These are phyloP conservation scores for Alisma plantagoaquatica DNA, from an alignment of 106 monocot genomes.

Conservation along the genomic window DNA sequence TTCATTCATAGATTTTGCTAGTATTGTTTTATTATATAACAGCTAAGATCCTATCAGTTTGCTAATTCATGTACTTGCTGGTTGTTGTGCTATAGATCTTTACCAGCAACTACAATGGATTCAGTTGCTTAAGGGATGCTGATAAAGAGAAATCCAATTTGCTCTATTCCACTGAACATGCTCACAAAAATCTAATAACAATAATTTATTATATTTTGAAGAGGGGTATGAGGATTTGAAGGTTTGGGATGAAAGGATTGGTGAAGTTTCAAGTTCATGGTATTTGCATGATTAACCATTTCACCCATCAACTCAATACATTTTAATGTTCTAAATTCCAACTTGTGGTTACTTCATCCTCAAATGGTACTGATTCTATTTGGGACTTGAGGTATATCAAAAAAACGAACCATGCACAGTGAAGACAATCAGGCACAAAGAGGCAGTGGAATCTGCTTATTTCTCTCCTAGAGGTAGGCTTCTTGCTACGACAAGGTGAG, in stretches of 20 bases:
- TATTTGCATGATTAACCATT: constrained; percentile 50
- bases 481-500: constrained; percentile 67
- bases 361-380: constrained; percentile 58
- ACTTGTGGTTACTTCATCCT: constrained; percentile 75
- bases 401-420: constrained; percentile 21
- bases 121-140: constrained; percentile 65
- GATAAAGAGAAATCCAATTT: constrained; percentile 52
- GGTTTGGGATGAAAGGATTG: constrained; percentile 60
- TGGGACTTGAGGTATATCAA: constrained; percentile 77
- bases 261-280: constrained; percentile 44
- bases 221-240: constrained; percentile 49
- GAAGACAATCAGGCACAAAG: constrained; percentile 28
- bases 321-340: constrained; percentile 36
- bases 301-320: constrained; percentile 66
- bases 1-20: too few species aligned
- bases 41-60: too few species aligned
- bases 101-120: constrained; percentile 73
- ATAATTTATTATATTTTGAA: constrained; percentile 46
- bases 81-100: constrained; percentile 38
- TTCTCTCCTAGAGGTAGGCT: constrained; percentile 55
- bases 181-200: constrained; percentile 34
- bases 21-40: too few species aligned
- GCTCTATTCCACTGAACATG: constrained; percentile 30
- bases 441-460: constrained; percentile 54
- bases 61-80: neutral